Conservation (phyloP, 495 filamentous ascomycete species). For the Penicillium coprophilum region DNA sequence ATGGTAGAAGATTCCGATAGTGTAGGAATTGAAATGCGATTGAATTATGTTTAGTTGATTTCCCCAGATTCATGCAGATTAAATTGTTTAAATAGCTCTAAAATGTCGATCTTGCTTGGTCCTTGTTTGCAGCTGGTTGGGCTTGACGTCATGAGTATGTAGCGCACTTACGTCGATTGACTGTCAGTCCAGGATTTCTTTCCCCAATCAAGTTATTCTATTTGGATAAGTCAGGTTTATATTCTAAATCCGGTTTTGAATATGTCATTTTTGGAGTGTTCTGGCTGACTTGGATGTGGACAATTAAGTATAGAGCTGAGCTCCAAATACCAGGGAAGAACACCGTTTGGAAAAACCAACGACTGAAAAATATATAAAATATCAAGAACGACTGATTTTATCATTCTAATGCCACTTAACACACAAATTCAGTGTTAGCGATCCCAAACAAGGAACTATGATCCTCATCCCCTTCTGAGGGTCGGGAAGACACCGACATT, state of each 20-base stretch:
- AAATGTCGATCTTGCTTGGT: conserved; percentile 13
- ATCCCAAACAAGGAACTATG: too few relatives aligned
- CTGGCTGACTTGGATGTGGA: neutral
- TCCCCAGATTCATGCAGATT: conserved; percentile 1
- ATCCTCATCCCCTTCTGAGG: too few relatives aligned
- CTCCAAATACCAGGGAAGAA: neutral
- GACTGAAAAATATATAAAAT: too few relatives aligned
- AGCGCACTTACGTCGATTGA: conserved; percentile 30
- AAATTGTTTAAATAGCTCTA: conserved; percentile 2
- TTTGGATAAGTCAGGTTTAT: neutral
- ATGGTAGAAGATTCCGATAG: neutral
- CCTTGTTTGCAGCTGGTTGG: conserved; percentile 8
- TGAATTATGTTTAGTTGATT: conserved; percentile 1
- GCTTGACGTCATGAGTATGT: conserved; percentile 27
- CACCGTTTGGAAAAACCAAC: too few relatives aligned
- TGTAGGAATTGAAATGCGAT: neutral
- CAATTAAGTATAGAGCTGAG: neutral
- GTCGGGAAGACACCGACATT: neutral
- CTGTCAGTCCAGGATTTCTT: conserved; percentile 20
- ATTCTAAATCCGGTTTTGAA: conserved; percentile 3
- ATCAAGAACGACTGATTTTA: too few relatives aligned
- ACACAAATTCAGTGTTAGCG: too few relatives aligned
- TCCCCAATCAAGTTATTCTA: neutral
- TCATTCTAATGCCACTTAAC: too few relatives aligned
- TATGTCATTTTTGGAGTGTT: neutral